Evolutionary conservation across 2,329 filamentous ascomycete species (phyloP).

Genomic region (Endoconidiophora laricicola): DNA sequence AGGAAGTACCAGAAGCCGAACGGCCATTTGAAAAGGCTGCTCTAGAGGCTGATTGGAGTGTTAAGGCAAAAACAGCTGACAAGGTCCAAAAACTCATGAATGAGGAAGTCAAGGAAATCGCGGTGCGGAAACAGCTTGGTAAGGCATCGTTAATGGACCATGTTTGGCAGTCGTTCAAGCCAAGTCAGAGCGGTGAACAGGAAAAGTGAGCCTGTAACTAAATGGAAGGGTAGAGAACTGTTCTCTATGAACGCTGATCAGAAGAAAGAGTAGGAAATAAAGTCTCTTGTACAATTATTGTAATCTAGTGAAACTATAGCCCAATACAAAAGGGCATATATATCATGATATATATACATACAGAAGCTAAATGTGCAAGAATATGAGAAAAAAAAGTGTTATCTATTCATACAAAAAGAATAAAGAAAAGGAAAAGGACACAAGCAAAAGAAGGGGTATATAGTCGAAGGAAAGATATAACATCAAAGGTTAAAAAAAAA

Average conservation of each 20-base stretch:
- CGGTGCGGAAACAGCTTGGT: slow-evolving; percentile 40
- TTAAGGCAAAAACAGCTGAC: slow-evolving; percentile 41
- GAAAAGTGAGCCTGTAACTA: not conserved
- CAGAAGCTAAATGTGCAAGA: not conserved
- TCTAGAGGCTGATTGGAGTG: slow-evolving; percentile 43
- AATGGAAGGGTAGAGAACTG: not conserved
- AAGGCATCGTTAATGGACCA: slow-evolving; percentile 29
- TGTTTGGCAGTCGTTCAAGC: slow-evolving; percentile 20
- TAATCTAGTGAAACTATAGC: not conserved
- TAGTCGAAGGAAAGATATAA: not conserved
- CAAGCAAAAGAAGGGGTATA: slow-evolving; percentile 5
- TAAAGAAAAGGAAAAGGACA: not conserved
- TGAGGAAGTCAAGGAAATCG: slow-evolving; percentile 36
- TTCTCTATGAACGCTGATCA: not conserved
- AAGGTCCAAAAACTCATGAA: slow-evolving; percentile 38
- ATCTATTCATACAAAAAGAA: slow-evolving; percentile 2
- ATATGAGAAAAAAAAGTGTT: not conserved
- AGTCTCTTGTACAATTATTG: too few species aligned
- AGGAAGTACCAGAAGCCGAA: slow-evolving; percentile 41
- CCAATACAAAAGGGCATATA: not conserved
- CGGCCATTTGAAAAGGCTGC: slow-evolving; percentile 46
- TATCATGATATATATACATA: not conserved
- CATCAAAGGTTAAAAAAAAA: not conserved
- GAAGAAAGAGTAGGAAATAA: not conserved
- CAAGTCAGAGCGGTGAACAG: not conserved